Evolutionary conservation across 495 filamentous ascomycete species (phyloP).

Genomic region (Hypoxylon rickii): DNA sequence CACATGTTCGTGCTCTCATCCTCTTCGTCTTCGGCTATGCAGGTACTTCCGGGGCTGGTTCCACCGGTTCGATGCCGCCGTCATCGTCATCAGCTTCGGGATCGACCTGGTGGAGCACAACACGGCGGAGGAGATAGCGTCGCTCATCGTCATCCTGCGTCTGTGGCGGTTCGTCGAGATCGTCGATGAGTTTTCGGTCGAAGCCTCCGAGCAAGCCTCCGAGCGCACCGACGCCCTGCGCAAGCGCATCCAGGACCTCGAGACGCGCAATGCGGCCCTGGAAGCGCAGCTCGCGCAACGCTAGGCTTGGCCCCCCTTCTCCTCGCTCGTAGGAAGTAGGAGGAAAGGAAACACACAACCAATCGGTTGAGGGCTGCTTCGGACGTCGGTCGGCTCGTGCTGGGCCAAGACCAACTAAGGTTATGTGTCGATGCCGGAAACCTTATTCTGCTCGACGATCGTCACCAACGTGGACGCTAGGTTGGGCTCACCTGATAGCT

Average conservation of each 20-base stretch:
- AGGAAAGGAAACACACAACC: too few species aligned
- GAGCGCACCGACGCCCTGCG: constrained; percentile 41
- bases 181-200: constrained; percentile 65
- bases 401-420: constrained; percentile 14
- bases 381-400: constrained; percentile 16
- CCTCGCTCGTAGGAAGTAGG: too few species aligned
- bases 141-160: constrained; percentile 64
- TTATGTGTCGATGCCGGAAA: constrained; percentile 20
- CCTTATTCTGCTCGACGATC: constrained; percentile 1
- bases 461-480: not conserved
- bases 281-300: constrained; percentile 45
- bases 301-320: too few species aligned
- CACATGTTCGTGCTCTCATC: too few species aligned
- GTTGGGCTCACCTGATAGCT: too few species aligned
- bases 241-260: constrained; percentile 47
- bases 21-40: not conserved
- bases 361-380: too few species aligned
- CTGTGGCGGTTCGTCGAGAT: constrained; percentile 74
- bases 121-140: constrained; percentile 62
- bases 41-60: constrained; percentile 67
- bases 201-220: constrained; percentile 58
- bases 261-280: constrained; percentile 52
- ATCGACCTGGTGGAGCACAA: constrained; percentile 62
- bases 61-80: constrained; percentile 64
- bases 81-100: constrained; percentile 65